Base-by-base conservation (phyloP, 2,329 filamentous ascomycete species). In the Nigrospora sphaerica region DNA sequence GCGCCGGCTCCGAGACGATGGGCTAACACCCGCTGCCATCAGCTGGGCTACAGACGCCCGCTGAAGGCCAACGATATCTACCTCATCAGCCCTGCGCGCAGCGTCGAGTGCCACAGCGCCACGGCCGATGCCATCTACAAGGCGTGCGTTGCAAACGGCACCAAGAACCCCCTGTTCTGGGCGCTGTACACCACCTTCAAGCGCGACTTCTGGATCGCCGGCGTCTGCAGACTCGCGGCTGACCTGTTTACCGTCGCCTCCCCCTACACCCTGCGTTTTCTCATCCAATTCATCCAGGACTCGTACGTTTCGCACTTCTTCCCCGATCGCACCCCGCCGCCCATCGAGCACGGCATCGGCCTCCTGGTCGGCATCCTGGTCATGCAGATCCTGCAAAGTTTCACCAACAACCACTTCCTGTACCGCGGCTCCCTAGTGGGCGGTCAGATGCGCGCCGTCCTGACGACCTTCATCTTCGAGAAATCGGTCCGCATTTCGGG, bases 351-450 rank as follows among this genome's bases (percentile, higher is more conserved):
- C 38, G 91, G 90, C 23, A 70, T 95, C 47, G 90, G 88, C 0
- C 71, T 95, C 23, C 88, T 89, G 1, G 64, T 95, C 49, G 90
- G 86, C 7, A 85, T 96, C 49, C 88, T 86, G 1, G 62, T 75
- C 35, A 91, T 96, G 87, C 89, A 95, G 61, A 74, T 88, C 19
- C 58, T 83, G 12, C 88, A 93, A 64, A 90, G 85, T 59, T 58
- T 95, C 53, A 78, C 80, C 32, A 88, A 81, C 1, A 93, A 90
- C 58, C 90, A 95, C 58, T 95, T 92, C 66, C 83, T 95, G 58
- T 95, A 91, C 59, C 80, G 83, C 14, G 88, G 90, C 18, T 91
- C 93, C 83, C 81, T 91, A 66, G 78, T 92, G 34, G 91, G 91
- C 49, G 91, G 87, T 0, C 83, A 95, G 68, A 71, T 80, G 12